Evolutionary conservation across 768 basidiomycete species (phyloP), one percentile per base, ranked within the genome.

Genomic region (Tricholoma flavovirens): DNA sequence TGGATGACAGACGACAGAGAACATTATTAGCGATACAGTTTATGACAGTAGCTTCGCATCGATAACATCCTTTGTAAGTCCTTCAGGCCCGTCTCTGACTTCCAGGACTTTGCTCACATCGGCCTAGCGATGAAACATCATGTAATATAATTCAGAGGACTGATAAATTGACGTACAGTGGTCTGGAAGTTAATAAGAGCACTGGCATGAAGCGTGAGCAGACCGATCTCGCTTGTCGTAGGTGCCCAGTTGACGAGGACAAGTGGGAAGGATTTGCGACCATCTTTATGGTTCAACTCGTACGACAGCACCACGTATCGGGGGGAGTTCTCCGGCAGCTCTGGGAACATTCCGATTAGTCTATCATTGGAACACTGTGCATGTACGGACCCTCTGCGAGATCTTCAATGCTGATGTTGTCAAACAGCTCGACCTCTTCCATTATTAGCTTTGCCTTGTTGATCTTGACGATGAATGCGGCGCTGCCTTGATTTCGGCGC

Each of bases 171-270:
- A 74, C 86, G 68, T 60, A 90, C 93, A 53, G 83, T 83, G 42
- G 73, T 77, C 68, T 94, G 89, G 72, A 97, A 95, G 60, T 86
- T 81, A 51, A 90, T 66, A 40, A 90, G 74, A 33, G 86, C 87
- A 59, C 89, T 92, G 2, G 93, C 93, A 62, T 97, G 90, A 5
- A 96, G 76, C 4, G 92, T 91, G 56, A 82, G 74, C 62, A 91
- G 74, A 24, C 83, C 80, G 29, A 81, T 92, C 67, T 94, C 92
- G 62, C 84, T 86, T 7, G 84, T 78, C 3, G 74, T 78, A 15
- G 93, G 94, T 22, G 83, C 81, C 93, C 93, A 97, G 73, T 95
- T 94, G 69, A 97, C 74, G 48, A 96, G 77, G 11, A 91, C 84
- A 10, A 97, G 75, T 1, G 93, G 93, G 62, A 86, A 90, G 1